A percentile compares a stretch with the other conserved stretches of the same genome.
phyloP scores from a whole-genome alignment of 768 basidiomycete species.

The Agaricus subrufescens region DNA sequence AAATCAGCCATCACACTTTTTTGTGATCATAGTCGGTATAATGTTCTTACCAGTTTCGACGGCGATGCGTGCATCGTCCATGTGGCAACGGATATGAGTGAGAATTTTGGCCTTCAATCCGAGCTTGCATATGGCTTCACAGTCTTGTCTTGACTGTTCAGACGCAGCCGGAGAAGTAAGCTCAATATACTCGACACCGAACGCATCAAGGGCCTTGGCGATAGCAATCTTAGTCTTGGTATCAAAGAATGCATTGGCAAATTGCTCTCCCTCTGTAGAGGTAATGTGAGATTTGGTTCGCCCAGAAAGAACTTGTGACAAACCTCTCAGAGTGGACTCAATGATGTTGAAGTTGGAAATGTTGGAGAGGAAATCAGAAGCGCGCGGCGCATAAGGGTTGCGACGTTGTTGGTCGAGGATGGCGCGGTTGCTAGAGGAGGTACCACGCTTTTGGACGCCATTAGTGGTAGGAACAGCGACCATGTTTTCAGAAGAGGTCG shows the following conservation, averaged over 20 bases:
- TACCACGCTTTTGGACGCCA: conserved; percentile 38
- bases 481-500: conserved; percentile 55
- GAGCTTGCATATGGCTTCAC: conserved; percentile 98
- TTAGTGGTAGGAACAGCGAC: conserved; percentile 60
- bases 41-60: conserved; percentile 83
- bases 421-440: conserved; percentile 29
- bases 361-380: conserved; percentile 89
- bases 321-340: conserved; percentile 93
- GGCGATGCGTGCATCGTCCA: conserved; percentile 98
- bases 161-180: conserved; percentile 98
- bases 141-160: conserved; percentile 89
- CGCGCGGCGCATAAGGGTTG: conserved; percentile 89
- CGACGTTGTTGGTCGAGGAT: conserved; percentile 34
- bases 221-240: conserved; percentile 99
- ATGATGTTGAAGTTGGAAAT: conserved; percentile 94
- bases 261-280: conserved; percentile 89
- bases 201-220: conserved; percentile 95
- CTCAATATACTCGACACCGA: conserved; percentile 99
- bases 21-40: neutral
- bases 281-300: conserved; percentile 8
- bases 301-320: conserved; percentile 18
- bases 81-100: conserved; percentile 98
- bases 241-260: conserved; percentile 99
- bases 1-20: conserved; percentile 2
- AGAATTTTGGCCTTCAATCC: conserved; percentile 95